Percentiles rank a stretch among this genome's conserved stretches.
Conservation (phyloP, 148 eudicot genomes). For the Cornus suecica region DNA sequence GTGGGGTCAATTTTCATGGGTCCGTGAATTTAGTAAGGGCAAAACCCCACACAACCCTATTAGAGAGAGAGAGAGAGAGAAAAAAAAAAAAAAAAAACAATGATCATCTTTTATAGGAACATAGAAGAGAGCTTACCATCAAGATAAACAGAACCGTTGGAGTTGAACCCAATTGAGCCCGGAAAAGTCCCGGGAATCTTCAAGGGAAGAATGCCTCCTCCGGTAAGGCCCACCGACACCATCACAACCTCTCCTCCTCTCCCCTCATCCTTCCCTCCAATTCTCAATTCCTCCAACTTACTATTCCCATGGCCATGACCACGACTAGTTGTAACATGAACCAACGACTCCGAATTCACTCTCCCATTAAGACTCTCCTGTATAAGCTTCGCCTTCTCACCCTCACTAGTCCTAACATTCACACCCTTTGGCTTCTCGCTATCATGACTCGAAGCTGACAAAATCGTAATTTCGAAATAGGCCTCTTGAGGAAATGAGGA, state of each 20-base stretch:
- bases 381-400: constrained; percentile 49
- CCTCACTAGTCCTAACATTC: constrained; percentile 13
- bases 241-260: neutral
- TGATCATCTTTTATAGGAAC: neutral
- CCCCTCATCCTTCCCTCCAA: constrained; percentile 12
- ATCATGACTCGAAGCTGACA: constrained; percentile 16
- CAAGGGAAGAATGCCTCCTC: constrained; percentile 26
- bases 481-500: constrained; percentile 82
- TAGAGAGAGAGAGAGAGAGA: too few species aligned
- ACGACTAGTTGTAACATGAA: constrained; percentile 21
- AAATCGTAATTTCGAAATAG: constrained; percentile 66
- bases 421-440: neutral
- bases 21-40: too few species aligned
- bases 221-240: constrained; percentile 43
- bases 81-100: too few species aligned
- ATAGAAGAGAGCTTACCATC: constrained; percentile 34
- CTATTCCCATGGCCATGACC: constrained; percentile 14
- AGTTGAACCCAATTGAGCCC: constrained; percentile 64
- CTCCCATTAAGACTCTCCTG: constrained; percentile 16
- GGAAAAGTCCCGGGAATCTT: constrained; percentile 54
- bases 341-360: constrained; percentile 15
- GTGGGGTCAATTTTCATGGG: too few species aligned
- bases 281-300: constrained; percentile 30
- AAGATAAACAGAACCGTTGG: constrained; percentile 61
- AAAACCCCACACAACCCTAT: too few species aligned